Evolutionary conservation across 1,139 yeast species (phyloP).

Genomic region (Taphrina confusa): DNA sequence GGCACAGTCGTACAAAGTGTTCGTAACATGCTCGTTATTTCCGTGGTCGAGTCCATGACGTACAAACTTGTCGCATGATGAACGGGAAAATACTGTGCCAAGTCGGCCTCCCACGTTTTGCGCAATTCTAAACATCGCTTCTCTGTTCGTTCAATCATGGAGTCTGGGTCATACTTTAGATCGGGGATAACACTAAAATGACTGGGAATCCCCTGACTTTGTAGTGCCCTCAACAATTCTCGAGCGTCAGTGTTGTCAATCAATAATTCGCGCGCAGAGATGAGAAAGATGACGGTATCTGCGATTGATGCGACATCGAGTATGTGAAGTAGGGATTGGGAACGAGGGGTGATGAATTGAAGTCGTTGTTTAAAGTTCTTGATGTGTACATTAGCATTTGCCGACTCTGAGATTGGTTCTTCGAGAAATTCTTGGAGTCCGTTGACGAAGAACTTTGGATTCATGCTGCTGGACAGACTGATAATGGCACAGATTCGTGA

Average conservation of each 20-base stretch:
- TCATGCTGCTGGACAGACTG: slow-evolving; percentile 73
- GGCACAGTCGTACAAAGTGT: slow-evolving; percentile 83
- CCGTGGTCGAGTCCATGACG: slow-evolving; percentile 67
- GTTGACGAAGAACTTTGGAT: slow-evolving; percentile 59
- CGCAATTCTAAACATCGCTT: slow-evolving; percentile 21
- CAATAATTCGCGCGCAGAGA: slow-evolving; percentile 65
- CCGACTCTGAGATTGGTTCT: slow-evolving; percentile 42
- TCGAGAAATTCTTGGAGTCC: slow-evolving; percentile 45
- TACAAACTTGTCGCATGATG: slow-evolving; percentile 44
- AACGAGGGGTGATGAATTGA: slow-evolving; percentile 73
- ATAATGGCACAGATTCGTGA: slow-evolving; percentile 78
- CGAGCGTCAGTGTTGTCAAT: slow-evolving; percentile 79
- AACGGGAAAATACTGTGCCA: slow-evolving; percentile 82
- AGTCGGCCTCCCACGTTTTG: slow-evolving; percentile 32
- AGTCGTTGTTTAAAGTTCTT: slow-evolving; percentile 72
- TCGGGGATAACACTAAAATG: slow-evolving; percentile 76
- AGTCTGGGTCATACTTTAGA: slow-evolving; percentile 73
- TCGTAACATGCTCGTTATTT: slow-evolving; percentile 70
- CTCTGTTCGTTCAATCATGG: slow-evolving; percentile 55
- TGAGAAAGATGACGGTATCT: slow-evolving; percentile 81
- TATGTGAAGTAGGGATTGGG: slow-evolving; percentile 60
- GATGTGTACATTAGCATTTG: slow-evolving; percentile 53
- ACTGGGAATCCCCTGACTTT: slow-evolving; percentile 88
- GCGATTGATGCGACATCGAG: slow-evolving; percentile 86
- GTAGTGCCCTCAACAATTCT: slow-evolving; percentile 83